A percentile compares a stretch with the other conserved stretches of the same genome.
These are phyloP conservation scores for Sordaria brevicollis DNA, from an alignment of 495 filamentous ascomycete species.

Conservation along the genomic window DNA sequence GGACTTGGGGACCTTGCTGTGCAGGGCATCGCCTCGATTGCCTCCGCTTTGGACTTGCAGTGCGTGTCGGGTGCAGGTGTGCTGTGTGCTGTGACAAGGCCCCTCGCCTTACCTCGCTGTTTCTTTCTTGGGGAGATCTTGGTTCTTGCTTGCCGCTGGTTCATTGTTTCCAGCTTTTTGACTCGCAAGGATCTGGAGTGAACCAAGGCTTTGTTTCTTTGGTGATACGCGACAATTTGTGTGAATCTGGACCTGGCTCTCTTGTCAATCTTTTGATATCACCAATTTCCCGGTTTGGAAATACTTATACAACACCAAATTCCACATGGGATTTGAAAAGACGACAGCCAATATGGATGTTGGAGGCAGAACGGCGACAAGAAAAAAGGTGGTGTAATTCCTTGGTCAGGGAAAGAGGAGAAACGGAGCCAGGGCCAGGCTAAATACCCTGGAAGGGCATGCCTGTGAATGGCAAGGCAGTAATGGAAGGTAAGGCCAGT, in stretches of 20 bases:
- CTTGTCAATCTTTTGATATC: neutral
- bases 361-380: too few species aligned
- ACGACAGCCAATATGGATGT: neutral
- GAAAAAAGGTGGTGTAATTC: too few species aligned
- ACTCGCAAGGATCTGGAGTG: neutral
- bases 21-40: constrained; percentile 2
- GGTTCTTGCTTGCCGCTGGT: neutral
- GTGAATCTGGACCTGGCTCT: neutral
- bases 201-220: neutral
- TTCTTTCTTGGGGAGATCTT: neutral
- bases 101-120: neutral
- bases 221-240: neutral
- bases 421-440: too few species aligned
- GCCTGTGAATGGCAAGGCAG: too few species aligned
- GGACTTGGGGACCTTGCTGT: neutral
- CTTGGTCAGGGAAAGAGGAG: too few species aligned
- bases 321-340: neutral
- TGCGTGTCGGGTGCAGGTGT: too few species aligned
- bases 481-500: too few species aligned
- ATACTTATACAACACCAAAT: neutral
- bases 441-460: too few species aligned
- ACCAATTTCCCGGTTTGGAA: neutral
- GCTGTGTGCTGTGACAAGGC: constrained; percentile 3
- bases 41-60: constrained; percentile 1
- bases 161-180: neutral